Evolutionary conservation across 2,329 filamentous ascomycete genomes (phyloP), one percentile per base, ranked within the genome.

Genomic region (Exophiala bonariae): DNA sequence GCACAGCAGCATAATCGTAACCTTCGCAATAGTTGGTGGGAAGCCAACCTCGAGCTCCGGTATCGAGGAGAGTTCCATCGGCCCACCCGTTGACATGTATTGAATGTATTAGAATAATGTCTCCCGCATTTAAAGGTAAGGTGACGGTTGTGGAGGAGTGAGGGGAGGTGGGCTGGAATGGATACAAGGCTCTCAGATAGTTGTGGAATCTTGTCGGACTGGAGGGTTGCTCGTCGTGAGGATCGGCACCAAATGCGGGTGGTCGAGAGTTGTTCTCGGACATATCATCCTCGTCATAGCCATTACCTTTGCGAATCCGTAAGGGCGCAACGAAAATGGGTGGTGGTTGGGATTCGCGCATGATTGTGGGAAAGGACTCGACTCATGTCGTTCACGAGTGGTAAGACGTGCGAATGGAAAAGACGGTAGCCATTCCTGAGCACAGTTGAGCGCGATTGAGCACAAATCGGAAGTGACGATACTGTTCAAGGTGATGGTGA

Each of bases 41-140:
- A 50, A 99, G 75, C 93, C 93, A 99, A 54, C 93, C 93, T 58
- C 93, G 81, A 41, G 87, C 86, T 19, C 92, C 92, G 2, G 90
- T 89, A 18, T 86, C 80, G 52, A 99, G 72, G 32, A 96, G 75
- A 1, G 93, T 99, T 41, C 93, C 93, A 66, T 99, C 93, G 23
- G 93, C 93, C 93, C 93, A 99, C 59, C 93, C 93, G 72, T 97
- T 99, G 51, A 89, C 93, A 68, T 99, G 93, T 57, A 97, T 88
- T 3, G 93, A 96, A 68, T 99, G 93, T 17, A 99, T 87, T 48
- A 99, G 72, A 44, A 99, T 86, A 39, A 99, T 82, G 62, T 99
- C 93, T 49, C 93, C 93, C 63, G 93, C 86, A 58, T 88, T 87
- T 47, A 99, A 78, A 17, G 90, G 87, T 9, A 96, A 76, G 9